Evolutionary conservation across 768 basidiomycete species (phyloP).

Genomic region (Tubosaeta brunneosetosa): DNA sequence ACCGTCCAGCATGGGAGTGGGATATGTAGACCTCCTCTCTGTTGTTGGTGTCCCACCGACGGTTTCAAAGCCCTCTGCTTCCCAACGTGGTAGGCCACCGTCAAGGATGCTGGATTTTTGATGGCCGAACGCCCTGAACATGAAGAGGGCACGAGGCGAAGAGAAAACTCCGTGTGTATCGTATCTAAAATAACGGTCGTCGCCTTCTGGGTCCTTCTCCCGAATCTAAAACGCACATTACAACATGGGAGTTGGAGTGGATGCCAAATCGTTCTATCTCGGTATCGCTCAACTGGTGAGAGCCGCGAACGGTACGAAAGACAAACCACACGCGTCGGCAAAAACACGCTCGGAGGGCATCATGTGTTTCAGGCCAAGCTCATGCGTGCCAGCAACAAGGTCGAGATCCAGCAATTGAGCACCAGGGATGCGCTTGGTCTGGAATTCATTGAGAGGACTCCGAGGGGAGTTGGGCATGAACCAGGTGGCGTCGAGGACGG

Average conservation of each 20-base stretch:
- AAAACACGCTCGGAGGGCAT: conserved; percentile 73
- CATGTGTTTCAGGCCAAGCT: conserved; percentile 90
- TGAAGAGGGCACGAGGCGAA: conserved; percentile 88
- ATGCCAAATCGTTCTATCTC: conserved; percentile 68
- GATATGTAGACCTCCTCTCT: conserved; percentile 38
- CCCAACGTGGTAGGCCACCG: conserved; percentile 88
- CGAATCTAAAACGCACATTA: conserved; percentile 50
- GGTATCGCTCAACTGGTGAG: conserved; percentile 6
- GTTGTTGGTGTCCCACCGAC: conserved; percentile 33
- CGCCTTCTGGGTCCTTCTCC: conserved; percentile 4
- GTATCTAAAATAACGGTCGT: conserved; percentile 49
- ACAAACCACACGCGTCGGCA: conserved; percentile 74
- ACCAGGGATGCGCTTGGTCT: conserved; percentile 59
- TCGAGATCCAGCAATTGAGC: conserved; percentile 80
- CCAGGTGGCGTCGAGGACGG: conserved; percentile 79
- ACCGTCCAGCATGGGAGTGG: conserved; percentile 48
- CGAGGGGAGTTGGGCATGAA: conserved; percentile 88
- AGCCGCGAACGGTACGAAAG: conserved; percentile 3
- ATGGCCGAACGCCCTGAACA: conserved; percentile 92
- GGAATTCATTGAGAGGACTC: conserved; percentile 65
- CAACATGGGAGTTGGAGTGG: conserved; percentile 66
- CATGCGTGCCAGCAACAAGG: conserved; percentile 65
- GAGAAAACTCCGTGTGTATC: conserved; percentile 90
- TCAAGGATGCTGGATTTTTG: conserved; percentile 80
- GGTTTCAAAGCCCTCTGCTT: conserved; percentile 56